These are phyloP conservation scores for Rhizopogon vinicolor DNA, from an alignment of 768 basidiomycete genomes.

Conservation along the genomic window DNA sequence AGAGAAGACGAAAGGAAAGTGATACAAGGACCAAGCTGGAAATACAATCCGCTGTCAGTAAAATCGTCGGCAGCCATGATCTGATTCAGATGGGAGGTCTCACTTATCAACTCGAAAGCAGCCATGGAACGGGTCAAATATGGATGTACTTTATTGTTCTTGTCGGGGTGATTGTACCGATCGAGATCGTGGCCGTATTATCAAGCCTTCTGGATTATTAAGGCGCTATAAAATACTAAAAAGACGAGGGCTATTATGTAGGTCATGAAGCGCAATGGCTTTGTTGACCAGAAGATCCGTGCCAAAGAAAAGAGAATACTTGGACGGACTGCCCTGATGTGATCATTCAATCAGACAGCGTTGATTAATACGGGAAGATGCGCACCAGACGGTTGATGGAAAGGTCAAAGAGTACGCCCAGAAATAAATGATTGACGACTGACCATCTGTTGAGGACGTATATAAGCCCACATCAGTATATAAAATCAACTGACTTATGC, in stretches of 20 bases:
- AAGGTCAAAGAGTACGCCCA: slow-evolving; percentile 12
- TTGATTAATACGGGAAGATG: not conserved
- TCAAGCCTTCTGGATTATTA: slow-evolving; percentile 2
- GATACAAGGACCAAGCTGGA: slow-evolving; percentile 42
- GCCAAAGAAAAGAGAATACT: slow-evolving; percentile 16
- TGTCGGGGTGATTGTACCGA: not conserved
- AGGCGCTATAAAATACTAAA: slow-evolving; percentile 4
- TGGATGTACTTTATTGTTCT: not conserved
- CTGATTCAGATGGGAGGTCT: not conserved
- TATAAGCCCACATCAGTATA: not conserved
- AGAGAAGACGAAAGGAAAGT: slow-evolving; percentile 42
- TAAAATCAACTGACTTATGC: not conserved
- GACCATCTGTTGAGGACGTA: not conserved
- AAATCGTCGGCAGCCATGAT: not conserved
- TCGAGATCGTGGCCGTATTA: not conserved
- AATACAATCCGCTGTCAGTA: slow-evolving; percentile 37
- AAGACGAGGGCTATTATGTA: slow-evolving; percentile 6
- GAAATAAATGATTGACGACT: not conserved
- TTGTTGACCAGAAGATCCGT: slow-evolving; percentile 11
- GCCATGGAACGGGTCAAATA: not conserved
- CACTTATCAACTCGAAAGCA: slow-evolving; percentile 7
- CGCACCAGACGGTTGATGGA: slow-evolving; percentile 13
- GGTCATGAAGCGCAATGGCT: slow-evolving; percentile 3
- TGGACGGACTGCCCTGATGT: slow-evolving; percentile 12
- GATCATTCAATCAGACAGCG: not conserved